Evolutionary conservation across 495 filamentous ascomycete species (phyloP).

Genomic region (Xylaria venustula): DNA sequence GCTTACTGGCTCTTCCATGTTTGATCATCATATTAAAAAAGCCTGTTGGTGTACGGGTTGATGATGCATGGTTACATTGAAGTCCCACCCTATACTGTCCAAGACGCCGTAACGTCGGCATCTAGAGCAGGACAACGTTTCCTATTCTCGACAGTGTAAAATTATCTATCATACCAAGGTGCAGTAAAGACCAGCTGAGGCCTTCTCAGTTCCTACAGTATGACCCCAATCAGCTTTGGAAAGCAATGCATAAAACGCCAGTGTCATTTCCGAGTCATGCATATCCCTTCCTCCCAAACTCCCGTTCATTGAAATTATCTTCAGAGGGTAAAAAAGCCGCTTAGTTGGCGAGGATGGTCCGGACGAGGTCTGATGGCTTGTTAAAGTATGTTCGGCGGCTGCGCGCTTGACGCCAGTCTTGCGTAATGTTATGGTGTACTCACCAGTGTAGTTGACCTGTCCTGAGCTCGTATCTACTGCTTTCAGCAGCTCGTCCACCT

Average conservation of each 20-base stretch:
- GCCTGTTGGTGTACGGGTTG: background rate
- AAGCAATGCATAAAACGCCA: constrained; percentile 31
- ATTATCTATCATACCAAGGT: constrained; percentile 9
- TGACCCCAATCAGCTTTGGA: constrained; percentile 15
- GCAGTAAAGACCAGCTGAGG: constrained; percentile 19
- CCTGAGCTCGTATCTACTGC: constrained; percentile 90
- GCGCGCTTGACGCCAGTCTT: background rate
- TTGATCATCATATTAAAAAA: background rate
- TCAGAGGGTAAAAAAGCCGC: constrained; percentile 6
- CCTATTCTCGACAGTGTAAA: constrained; percentile 2
- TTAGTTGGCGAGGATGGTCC: constrained; percentile 92
- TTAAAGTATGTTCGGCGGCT: constrained; percentile 8
- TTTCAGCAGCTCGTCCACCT: constrained; percentile 97
- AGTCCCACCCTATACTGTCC: too few species aligned
- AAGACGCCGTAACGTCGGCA: background rate
- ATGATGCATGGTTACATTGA: too few species aligned
- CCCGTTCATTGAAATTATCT: constrained; percentile 15
- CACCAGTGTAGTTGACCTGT: constrained; percentile 95
- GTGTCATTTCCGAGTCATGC: constrained; percentile 25
- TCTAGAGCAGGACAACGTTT: background rate
- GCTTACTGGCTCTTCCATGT: background rate
- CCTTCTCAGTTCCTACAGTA: constrained; percentile 20
- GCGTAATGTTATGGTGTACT: constrained; percentile 21
- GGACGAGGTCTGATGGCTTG: constrained; percentile 70
- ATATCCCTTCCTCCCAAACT: constrained; percentile 23